Percentiles rank a stretch among this genome's conserved stretches.
Conservation (phyloP, 1,139 yeast species). For the Hanseniaspora uvarum region DNA sequence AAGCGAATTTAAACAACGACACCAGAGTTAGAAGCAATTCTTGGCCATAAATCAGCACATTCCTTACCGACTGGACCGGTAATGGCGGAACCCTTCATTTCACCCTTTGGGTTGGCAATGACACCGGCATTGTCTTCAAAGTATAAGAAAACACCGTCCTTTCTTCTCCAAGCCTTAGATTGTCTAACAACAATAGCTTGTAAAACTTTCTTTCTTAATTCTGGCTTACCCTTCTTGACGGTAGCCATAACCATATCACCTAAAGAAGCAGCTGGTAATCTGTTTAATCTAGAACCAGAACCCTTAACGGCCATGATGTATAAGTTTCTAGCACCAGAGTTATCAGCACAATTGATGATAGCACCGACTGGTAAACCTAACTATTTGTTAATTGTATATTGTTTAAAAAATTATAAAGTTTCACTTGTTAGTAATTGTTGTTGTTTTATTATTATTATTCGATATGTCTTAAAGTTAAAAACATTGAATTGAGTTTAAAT, state of each 20-base stretch:
- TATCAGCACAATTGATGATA: constrained; percentile 99
- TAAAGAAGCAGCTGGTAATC: constrained; percentile 99
- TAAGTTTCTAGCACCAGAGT: constrained; percentile 99
- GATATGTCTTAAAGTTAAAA: background rate
- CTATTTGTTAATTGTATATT: constrained; percentile 31
- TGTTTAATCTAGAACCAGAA: constrained; percentile 98
- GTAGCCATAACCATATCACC: constrained; percentile 99
- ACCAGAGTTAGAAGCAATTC: constrained; percentile 99
- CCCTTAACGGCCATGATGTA: constrained; percentile 99
- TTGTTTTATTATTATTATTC: background rate
- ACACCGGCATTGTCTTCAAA: constrained; percentile 99
- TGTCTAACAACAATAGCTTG: constrained; percentile 99
- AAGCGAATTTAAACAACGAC: constrained; percentile 74
- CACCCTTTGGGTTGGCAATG: constrained; percentile 99
- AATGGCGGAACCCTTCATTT: constrained; percentile 99
- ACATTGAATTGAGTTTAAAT: background rate
- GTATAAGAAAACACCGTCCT: constrained; percentile 99
- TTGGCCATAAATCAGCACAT: constrained; percentile 99
- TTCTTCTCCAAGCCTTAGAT: constrained; percentile 99
- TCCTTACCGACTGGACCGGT: constrained; percentile 99
- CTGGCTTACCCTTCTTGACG: constrained; percentile 99
- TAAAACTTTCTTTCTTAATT: constrained; percentile 99
- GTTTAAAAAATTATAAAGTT: background rate
- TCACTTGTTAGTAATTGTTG: constrained; percentile 23
- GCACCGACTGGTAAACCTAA: constrained; percentile 99